Base-by-base conservation (phyloP, 805 yeast species). In the Yarrowia sp. region DNA sequence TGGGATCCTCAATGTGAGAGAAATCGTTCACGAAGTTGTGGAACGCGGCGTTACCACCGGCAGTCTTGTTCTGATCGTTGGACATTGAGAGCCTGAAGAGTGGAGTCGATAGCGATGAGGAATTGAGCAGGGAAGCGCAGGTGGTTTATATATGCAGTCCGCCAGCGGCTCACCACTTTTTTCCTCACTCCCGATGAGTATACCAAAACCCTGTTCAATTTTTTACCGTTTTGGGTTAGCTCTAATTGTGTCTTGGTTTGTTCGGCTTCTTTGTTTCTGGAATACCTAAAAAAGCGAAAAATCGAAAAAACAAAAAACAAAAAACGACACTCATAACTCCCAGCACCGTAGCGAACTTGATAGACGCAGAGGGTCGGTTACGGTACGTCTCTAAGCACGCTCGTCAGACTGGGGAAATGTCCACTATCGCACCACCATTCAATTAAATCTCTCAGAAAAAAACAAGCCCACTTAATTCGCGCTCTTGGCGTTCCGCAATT, bases 41-140 rank as follows among this genome's bases (percentile, higher is more conserved):
- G 77, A 83, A 83, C 65, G 86, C 86, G 66, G 85, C 81, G 74
- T 83, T 80, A 70, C 85, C 85, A 71, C 84, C 84, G 41, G 70
- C 69, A 22, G 68, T 64, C 42, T 57, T 57, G 50, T 57, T 42
- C 35, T 53, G 39, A 36, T 33, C 45, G 22, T 55, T 45, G 28
- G 28, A 22, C 60, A 53, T 53, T 53, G 60, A 53, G n/a, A 38
- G 61, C 45, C 47, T 55, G 45, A 8, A n/a, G 45, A 15, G 38
- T 38, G 43, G 41, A 33, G 44, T 51, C 44, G 60, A 22, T 15
- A 38, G 38, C 61, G 47, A 41, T 55, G 61, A 15, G 17, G 61
- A 51, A 28, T 28, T n/a, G 35, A 39, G 43, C 32, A 36, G 44
- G 45, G 60, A 38, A 31, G 22, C 38, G 17, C 33, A n/a, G 38